These are phyloP conservation scores for Hypoxylon sp. DNA, from an alignment of 2,329 filamentous ascomycete genomes.

Conservation along the genomic window DNA sequence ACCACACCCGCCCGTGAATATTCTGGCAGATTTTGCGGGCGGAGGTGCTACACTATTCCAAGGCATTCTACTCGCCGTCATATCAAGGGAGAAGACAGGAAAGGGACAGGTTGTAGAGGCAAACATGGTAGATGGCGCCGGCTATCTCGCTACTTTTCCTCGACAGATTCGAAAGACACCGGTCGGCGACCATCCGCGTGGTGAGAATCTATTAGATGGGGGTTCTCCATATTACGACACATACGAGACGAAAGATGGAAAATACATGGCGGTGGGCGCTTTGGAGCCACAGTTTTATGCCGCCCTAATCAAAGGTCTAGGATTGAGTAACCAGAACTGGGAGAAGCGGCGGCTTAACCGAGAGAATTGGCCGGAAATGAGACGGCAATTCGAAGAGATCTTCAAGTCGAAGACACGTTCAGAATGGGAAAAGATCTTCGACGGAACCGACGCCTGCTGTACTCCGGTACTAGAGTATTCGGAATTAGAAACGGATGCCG, in stretches of 20 bases:
- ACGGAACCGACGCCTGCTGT: slow-evolving; percentile 92
- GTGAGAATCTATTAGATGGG: slow-evolving; percentile 84
- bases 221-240: slow-evolving; percentile 91
- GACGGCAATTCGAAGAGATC: slow-evolving; percentile 68
- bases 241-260: slow-evolving; percentile 85
- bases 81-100: slow-evolving; percentile 75
- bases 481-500: slow-evolving; percentile 55
- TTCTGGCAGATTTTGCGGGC: slow-evolving; percentile 92
- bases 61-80: slow-evolving; percentile 84
- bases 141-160: slow-evolving; percentile 84
- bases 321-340: slow-evolving; percentile 67
- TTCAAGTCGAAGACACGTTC: slow-evolving; percentile 79
- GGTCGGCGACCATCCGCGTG: slow-evolving; percentile 74
- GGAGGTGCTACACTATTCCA: slow-evolving; percentile 87
- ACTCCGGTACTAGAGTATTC: slow-evolving; percentile 85
- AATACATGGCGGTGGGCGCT: slow-evolving; percentile 89
- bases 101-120: slow-evolving; percentile 91
- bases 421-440: slow-evolving; percentile 90
- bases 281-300: slow-evolving; percentile 89
- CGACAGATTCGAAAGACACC: slow-evolving; percentile 75
- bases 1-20: slow-evolving; percentile 85
- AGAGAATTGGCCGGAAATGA: slow-evolving; percentile 77
- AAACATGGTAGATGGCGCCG: slow-evolving; percentile 94
- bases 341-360: slow-evolving; percentile 71
- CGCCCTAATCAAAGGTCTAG: slow-evolving; percentile 76